These are phyloP conservation scores for Diaporthe citri DNA, from an alignment of 2,329 filamentous ascomycete species.

Conservation along the genomic window DNA sequence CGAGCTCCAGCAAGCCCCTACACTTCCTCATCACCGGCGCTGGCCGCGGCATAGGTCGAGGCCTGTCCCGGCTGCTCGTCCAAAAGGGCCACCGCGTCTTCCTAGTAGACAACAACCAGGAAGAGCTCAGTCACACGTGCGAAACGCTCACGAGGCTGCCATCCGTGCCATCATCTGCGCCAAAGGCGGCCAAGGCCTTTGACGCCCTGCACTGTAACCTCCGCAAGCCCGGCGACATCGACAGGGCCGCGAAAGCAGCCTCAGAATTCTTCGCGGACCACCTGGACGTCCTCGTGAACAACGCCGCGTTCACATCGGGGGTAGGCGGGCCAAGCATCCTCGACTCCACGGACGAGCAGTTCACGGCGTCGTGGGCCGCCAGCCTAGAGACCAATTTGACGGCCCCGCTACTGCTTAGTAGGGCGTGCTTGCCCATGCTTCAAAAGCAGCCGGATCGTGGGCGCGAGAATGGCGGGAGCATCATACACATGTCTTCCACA, in stretches of 20 bases:
- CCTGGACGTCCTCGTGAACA: slow-evolving; percentile 58
- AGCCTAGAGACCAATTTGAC: slow-evolving; percentile 55
- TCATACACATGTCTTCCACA: slow-evolving; percentile 64
- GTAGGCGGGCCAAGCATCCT: slow-evolving; percentile 48
- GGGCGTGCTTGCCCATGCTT: slow-evolving; percentile 47
- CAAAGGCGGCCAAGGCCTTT: slow-evolving; percentile 40
- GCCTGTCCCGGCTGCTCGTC: slow-evolving; percentile 65
- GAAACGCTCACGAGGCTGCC: slow-evolving; percentile 41
- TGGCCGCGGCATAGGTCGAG: slow-evolving; percentile 75
- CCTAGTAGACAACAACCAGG: slow-evolving; percentile 53
- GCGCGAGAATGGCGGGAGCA: slow-evolving; percentile 43
- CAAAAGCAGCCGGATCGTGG: neutral
- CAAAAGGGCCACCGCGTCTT: slow-evolving; percentile 54
- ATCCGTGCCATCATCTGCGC: neutral
- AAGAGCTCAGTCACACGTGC: slow-evolving; percentile 53
- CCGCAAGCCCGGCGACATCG: slow-evolving; percentile 49
- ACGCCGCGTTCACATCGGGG: slow-evolving; percentile 54
- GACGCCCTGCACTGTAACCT: slow-evolving; percentile 49
- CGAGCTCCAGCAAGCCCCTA: slow-evolving; percentile 31
- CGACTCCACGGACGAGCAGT: slow-evolving; percentile 45
- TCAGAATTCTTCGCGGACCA: slow-evolving; percentile 49
- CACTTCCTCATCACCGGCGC: slow-evolving; percentile 70
- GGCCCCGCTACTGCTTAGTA: slow-evolving; percentile 49
- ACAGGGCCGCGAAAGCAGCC: slow-evolving; percentile 47
- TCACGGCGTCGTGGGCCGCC: slow-evolving; percentile 47